Evolutionary conservation across 805 yeast species (phyloP).

Genomic region (Candida ortonii): DNA sequence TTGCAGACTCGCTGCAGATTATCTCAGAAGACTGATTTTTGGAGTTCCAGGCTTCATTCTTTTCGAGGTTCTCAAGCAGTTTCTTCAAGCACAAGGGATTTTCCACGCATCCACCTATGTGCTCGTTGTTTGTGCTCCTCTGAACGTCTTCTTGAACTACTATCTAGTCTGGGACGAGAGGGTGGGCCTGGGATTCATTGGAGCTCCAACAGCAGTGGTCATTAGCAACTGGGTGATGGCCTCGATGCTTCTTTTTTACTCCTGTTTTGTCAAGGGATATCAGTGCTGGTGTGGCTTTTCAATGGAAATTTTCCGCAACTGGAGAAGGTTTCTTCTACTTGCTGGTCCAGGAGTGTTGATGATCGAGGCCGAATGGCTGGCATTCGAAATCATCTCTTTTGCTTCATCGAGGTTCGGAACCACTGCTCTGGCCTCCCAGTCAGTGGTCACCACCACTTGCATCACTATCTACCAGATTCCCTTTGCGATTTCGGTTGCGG

Average conservation of each 20-base stretch:
- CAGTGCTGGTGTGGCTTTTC: slow-evolving; percentile 53
- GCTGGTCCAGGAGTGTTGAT: slow-evolving; percentile 56
- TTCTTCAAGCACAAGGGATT: slow-evolving; percentile 56
- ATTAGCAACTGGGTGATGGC: slow-evolving; percentile 59
- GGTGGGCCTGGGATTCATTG: slow-evolving; percentile 52
- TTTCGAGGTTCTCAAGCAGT: slow-evolving; percentile 56
- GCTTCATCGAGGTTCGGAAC: slow-evolving; percentile 56
- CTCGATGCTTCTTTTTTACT: slow-evolving; percentile 38
- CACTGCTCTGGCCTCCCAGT: slow-evolving; percentile 51
- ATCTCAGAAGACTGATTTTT: slow-evolving; percentile 43
- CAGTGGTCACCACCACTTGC: slow-evolving; percentile 43
- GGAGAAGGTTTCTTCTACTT: slow-evolving; percentile 43
- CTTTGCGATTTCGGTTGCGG: slow-evolving; percentile 56
- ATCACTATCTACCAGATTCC: slow-evolving; percentile 54
- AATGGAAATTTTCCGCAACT: slow-evolving; percentile 40
- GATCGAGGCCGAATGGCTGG: slow-evolving; percentile 60
- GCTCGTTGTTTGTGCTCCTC: slow-evolving; percentile 51
- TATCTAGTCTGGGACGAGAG: slow-evolving; percentile 41
- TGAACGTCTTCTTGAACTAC: slow-evolving; percentile 46
- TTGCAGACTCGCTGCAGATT: slow-evolving; percentile 46
- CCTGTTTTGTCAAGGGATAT: slow-evolving; percentile 43
- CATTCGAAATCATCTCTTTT: slow-evolving; percentile 55
- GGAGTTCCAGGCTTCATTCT: slow-evolving; percentile 57
- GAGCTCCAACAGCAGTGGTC: slow-evolving; percentile 59
- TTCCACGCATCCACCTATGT: slow-evolving; percentile 56